phyloP scores from a whole-genome alignment of 164 flowering plant species.

The Brasenia schreberi region DNA sequence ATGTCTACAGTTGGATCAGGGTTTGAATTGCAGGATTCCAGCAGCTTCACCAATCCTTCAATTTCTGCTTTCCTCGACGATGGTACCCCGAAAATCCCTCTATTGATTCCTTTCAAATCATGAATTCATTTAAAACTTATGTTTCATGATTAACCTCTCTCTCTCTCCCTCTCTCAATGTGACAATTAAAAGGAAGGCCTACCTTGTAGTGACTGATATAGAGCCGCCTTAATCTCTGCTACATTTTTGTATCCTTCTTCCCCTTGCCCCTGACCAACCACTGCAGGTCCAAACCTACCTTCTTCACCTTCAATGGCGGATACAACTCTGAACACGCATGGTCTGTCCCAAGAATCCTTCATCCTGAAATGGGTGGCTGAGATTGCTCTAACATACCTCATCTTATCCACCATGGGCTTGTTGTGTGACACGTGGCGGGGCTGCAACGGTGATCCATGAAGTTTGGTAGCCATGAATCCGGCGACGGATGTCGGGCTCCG shows the following conservation, averaged over 20 bases:
- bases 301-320: slow-evolving; percentile 28
- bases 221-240: slow-evolving; percentile 34
- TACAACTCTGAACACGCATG: slow-evolving; percentile 11
- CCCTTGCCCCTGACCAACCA: neutral
- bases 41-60: slow-evolving; percentile 38
- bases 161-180: neutral
- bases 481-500: too few relatives aligned
- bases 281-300: slow-evolving; percentile 17
- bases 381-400: slow-evolving; percentile 11
- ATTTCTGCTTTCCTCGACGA: slow-evolving; percentile 69
- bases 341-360: slow-evolving; percentile 11
- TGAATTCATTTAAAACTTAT: neutral
- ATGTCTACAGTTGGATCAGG: slow-evolving; percentile 50
- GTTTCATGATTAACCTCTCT: neutral
- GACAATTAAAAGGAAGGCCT: neutral
- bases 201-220: slow-evolving; percentile 20
- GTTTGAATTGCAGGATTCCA: slow-evolving; percentile 78
- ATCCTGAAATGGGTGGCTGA: slow-evolving; percentile 15
- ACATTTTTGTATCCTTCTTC: slow-evolving; percentile 3
- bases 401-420: slow-evolving; percentile 13
- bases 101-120: slow-evolving; percentile 39
- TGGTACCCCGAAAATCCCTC: slow-evolving; percentile 85
- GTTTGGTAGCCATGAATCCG: slow-evolving; percentile 35
- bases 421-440: slow-evolving; percentile 20
- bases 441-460: slow-evolving; percentile 28